A percentile compares a stretch with the other conserved stretches of the same genome.
Conservation (phyloP, 768 basidiomycete species). For the Xanthoconium stramineum region DNA sequence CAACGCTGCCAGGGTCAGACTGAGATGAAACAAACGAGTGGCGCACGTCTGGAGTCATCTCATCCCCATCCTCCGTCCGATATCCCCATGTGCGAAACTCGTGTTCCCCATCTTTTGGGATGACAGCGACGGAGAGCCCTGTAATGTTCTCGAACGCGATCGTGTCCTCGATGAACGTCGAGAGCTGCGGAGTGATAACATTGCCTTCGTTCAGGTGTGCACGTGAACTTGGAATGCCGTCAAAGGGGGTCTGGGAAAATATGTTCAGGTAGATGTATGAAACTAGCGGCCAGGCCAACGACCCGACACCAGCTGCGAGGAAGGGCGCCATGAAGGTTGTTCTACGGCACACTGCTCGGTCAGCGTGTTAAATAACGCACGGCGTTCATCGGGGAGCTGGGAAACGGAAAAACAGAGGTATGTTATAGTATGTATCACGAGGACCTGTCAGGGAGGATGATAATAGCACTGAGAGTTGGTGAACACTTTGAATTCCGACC, state of each 20-base stretch:
- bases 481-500: too few relatives aligned
- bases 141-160: slow-evolving; percentile 24
- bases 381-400: too few relatives aligned
- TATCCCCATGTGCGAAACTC: slow-evolving; percentile 37
- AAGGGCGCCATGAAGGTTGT: slow-evolving; percentile 5
- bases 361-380: background rate
- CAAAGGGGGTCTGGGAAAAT: slow-evolving; percentile 1
- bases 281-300: slow-evolving; percentile 11
- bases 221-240: too few relatives aligned
- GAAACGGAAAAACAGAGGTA: too few relatives aligned
- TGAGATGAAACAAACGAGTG: background rate
- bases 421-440: too few relatives aligned
- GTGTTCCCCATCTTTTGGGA: slow-evolving; percentile 21
- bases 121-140: slow-evolving; percentile 31
- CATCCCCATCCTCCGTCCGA: slow-evolving; percentile 33
- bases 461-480: too few relatives aligned
- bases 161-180: slow-evolving; percentile 16
- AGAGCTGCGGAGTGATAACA: slow-evolving; percentile 20
- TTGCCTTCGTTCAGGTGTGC: background rate
- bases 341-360: background rate
- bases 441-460: too few relatives aligned
- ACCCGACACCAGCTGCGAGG: slow-evolving; percentile 7
- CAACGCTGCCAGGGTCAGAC: background rate
- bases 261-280: slow-evolving; percentile 7
- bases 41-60: slow-evolving; percentile 32